Base-by-base conservation (phyloP, 345 rosid species). In the Dovyalis caffra region DNA sequence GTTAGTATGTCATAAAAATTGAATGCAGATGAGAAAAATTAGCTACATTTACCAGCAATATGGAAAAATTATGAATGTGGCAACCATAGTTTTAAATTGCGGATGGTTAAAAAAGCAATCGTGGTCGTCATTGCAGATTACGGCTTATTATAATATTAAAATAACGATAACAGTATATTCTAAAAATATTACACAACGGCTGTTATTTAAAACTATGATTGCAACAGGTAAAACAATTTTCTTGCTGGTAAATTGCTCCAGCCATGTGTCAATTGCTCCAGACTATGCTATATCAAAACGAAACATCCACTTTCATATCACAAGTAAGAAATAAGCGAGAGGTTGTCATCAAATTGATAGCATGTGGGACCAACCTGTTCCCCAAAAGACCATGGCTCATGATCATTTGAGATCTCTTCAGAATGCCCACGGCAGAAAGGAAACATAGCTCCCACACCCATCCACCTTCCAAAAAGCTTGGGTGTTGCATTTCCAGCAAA, bases 341-440 rank as follows among this genome's bases (percentile, higher is more conserved):
- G 5, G n/a, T n/a, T n/a, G n/a, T n/a, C 51, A 32, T 58, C n/a
- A 43, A 72, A 73, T 45, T 75, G n/a, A 29, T 58, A n/a, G 23
- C 12, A 34, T 43, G 64, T 3, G 68, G 73, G 65, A 77, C 85
- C 77, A 79, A 90, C 98, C 98, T 94, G 95, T 87, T 88, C 88
- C 61, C 98, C 98, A 18, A 94, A 94, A 26, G 97, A 92, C 98
- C 98, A 94, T 38, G 98, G 98, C 75, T 94, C 98, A 71, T 94
- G 97, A 66, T 92, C 90, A 79, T 34, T 79, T 43, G 97, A 88
- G 69, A 76, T 90, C 11, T 68, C 76, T 85, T 89, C 97, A 56
- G 93, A 76, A 84, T 94, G 98, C 10, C 95, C 98, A 73, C 97
- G 97, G 57, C 93, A 90, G 75, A 94, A 94, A 20, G 98, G 97